Evolutionary conservation across 352 stramenopile genomes (phyloP), one percentile per base, ranked within the genome.

Genomic region (Aphanomyces stellatus): DNA sequence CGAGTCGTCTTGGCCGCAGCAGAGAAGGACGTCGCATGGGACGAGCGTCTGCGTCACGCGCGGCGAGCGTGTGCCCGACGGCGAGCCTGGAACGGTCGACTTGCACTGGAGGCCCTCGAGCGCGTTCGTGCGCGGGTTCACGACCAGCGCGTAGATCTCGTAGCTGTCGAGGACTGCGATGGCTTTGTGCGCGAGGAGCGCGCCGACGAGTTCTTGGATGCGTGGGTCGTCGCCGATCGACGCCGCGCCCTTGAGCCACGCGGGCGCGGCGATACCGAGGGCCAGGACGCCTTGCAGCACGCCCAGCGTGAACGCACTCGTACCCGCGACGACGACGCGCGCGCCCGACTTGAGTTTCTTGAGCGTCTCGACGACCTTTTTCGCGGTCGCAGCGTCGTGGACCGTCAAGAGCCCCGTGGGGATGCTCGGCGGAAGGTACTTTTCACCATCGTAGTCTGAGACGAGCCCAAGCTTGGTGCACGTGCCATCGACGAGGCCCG

Each of bases 1-100:
- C 13, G 88, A 80, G 67, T 97, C 90, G 43, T 85, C 87, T 25
- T 90, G 79, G 61, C 90, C 86, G 43, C 81, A 95, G 70, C 84
- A 92, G 33, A 96, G 74, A 35, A 97, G 49, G 72, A 91, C 83
- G 2, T 73, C 68, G 53, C 88, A 95, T 1, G 69, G 55, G 1
- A 92, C 22, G 24, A 84, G 49, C n/a, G 49, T 57, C 10, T 57
- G 7, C 11, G 25, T 28, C 19, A 17, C 25, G 4, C 17, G 5
- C 13, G 43, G 17, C 6, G 8, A 27, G n/a, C 25, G 34, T 31
- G n/a, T 15, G 17, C n/a, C 51, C 42, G 19, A 27, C 34, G 22
- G 33, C 59, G 1, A 7, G 19, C 8, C 2, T 70, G 48, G 46
- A 30, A 27, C 64, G 33, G 42, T 27, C 25, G 51, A 3, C 33